Evolutionary conservation across 768 basidiomycete species (phyloP), one percentile per base, ranked within the genome.

Genomic region (Naganishia friedmannii): DNA sequence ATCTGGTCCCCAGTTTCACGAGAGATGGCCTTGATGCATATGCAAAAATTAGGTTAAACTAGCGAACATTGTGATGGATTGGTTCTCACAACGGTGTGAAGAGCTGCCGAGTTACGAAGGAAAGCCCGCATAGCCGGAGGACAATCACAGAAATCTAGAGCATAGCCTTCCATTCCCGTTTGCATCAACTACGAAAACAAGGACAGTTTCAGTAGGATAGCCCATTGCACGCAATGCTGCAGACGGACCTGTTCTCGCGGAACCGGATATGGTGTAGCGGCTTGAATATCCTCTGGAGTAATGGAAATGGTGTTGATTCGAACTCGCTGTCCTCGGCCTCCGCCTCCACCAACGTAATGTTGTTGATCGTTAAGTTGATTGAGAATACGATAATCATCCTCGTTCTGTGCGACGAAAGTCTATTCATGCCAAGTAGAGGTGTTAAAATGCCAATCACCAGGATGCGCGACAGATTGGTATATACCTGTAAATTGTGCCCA

Each of bases 341-440:
- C 28, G 8, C 57, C 31, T 13, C 28, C 31, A 19, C 32, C 66
- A 15, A 17, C 13, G 23, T 67, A 65, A 31, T 58, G 58, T 28
- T 57, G 57, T 46, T 68, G 45, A 73, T 89, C 89, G 74, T 90
- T 84, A 45, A 87, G 82, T 13, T 81, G 79, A 72, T 91, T 90
- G 53, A 98, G 83, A 1, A 84, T 81, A 70, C 88, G 83, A 63
- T 90, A 90, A 76, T 99, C 95, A 68, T 90, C 89, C 70, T 88
- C 85, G 73, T 87, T 88, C 78, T 93, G 91, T 21, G 88, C 86
- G 8, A 99, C 88, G 79, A 99, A 90, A 0, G 88, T 91, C 93
- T 95, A 68, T 26, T 26, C 17, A 54, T 45, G 28, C 28, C 0
- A 65, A 53, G n/a, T 21, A 13, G n/a, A 55, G 15, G 46, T 57